phyloP scores from a whole-genome alignment of 1,284 basidiomycete genomes.

The Phellopilus nigrolimitatus region DNA sequence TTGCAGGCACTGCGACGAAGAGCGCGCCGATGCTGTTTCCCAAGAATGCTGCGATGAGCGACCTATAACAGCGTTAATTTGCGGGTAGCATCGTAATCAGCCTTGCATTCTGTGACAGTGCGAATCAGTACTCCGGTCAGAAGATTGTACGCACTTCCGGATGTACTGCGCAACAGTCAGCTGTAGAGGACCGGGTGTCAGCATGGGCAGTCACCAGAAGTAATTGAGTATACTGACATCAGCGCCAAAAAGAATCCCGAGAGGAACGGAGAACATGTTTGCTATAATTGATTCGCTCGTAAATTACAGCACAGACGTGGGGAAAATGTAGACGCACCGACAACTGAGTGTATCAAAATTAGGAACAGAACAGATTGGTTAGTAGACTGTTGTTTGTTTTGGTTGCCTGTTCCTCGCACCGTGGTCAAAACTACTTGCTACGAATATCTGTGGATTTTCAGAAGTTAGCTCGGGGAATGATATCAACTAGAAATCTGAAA shows the following conservation, averaged over 20 bases:
- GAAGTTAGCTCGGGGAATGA: constrained; percentile 1
- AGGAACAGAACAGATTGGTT: not conserved
- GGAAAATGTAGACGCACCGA: constrained; percentile 23
- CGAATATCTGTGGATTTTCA: constrained; percentile 52
- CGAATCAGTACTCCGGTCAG: not conserved
- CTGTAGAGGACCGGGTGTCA: constrained; percentile 30
- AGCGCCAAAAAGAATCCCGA: constrained; percentile 70
- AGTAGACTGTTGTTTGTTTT: not conserved
- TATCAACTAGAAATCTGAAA: constrained; percentile 3
- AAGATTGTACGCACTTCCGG: constrained; percentile 44
- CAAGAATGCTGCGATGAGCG: constrained; percentile 60
- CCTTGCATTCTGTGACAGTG: not conserved
- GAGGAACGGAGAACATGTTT: constrained; percentile 71
- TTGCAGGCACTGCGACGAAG: constrained; percentile 56
- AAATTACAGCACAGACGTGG: not conserved
- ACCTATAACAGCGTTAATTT: constrained; percentile 31
- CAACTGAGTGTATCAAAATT: constrained; percentile 22
- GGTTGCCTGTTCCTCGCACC: constrained; percentile 35
- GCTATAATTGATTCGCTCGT: constrained; percentile 31
- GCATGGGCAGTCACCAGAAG: not conserved
- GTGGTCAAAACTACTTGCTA: constrained; percentile 69
- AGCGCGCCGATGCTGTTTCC: constrained; percentile 69
- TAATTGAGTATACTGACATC: constrained; percentile 37
- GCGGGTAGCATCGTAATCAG: no score
- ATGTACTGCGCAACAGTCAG: constrained; percentile 59